A percentile compares a stretch with the other conserved stretches of the same genome.
These are phyloP conservation scores for Raddia guianensis DNA, from an alignment of 176 grass and related monocot genomes.

Conservation along the genomic window DNA sequence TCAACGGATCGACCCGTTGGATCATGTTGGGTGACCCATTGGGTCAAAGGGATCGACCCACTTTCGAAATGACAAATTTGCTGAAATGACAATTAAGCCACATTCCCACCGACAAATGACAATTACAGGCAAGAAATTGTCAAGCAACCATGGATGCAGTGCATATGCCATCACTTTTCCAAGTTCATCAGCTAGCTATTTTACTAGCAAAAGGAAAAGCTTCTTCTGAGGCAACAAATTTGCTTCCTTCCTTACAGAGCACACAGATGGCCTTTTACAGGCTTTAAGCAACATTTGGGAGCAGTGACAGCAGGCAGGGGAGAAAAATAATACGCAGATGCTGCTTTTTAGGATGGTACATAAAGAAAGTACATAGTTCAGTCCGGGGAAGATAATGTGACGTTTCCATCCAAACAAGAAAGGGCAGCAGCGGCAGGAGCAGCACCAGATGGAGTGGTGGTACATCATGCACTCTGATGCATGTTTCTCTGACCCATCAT, in stretches of 20 bases:
- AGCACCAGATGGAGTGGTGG: constrained; percentile 7
- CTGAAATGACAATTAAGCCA: background rate
- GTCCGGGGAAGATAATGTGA: background rate
- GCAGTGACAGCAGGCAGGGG: constrained; percentile 23
- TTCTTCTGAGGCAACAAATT: background rate
- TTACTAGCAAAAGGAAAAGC: background rate
- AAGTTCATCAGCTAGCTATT: background rate
- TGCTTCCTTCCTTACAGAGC: constrained; percentile 15
- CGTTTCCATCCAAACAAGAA: background rate
- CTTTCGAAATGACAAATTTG: too few relatives aligned
- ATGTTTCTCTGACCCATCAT: constrained; percentile 19
- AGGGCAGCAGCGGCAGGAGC: background rate
- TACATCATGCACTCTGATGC: background rate
- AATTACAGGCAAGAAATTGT: background rate
- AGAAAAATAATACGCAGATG: background rate
- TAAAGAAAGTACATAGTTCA: constrained; percentile 12
- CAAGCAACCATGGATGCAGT: background rate
- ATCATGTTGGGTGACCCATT: too few relatives aligned
- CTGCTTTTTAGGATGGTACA: constrained; percentile 33
- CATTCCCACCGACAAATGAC: background rate
- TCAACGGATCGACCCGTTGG: too few relatives aligned
- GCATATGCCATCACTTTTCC: background rate
- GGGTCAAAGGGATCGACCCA: too few relatives aligned
- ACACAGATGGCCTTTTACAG: constrained; percentile 10
- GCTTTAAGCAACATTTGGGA: constrained; percentile 30